Evolutionary conservation across 2,329 filamentous ascomycete genomes (phyloP).

Genomic region (Sodiomyces alkalinus): DNA sequence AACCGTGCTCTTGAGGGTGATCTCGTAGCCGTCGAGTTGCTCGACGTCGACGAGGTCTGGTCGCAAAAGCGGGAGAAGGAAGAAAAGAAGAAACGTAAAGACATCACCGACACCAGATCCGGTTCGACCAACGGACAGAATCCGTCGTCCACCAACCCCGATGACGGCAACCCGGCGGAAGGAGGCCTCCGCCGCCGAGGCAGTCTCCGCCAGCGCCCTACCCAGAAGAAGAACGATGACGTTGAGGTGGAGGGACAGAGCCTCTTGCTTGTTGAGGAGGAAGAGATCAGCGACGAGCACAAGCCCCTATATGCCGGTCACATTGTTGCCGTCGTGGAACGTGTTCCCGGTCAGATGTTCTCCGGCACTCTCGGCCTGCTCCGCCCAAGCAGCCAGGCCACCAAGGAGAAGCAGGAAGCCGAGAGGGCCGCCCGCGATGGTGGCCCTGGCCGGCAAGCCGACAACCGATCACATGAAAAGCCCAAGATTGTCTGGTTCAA

Average conservation of each 20-base stretch:
- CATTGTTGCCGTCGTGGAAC: constrained; percentile 92
- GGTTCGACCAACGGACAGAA: constrained; percentile 60
- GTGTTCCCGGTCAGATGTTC: constrained; percentile 97
- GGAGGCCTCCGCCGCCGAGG: constrained; percentile 84
- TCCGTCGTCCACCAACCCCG: constrained; percentile 44
- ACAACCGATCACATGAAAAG: constrained; percentile 81
- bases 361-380: constrained; percentile 89
- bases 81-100: constrained; percentile 99
- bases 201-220: constrained; percentile 89
- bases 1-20: constrained; percentile 95
- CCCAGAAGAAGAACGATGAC: constrained; percentile 99
- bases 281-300: constrained; percentile 96
- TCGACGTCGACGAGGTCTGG: constrained; percentile 98
- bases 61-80: constrained; percentile 97
- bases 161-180: constrained; percentile 50
- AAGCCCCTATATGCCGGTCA: constrained; percentile 96
- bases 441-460: constrained; percentile 51
- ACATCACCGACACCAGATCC: constrained; percentile 81
- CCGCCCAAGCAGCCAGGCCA: constrained; percentile 92
- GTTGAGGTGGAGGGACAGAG: constrained; percentile 98
- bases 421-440: constrained; percentile 87
- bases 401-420: constrained; percentile 98
- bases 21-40: constrained; percentile 84
- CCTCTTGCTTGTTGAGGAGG: constrained; percentile 88
- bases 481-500: constrained; percentile 99